Base-by-base conservation (phyloP, 129 eudicot species). In the Centrapalus pauciflorus region DNA sequence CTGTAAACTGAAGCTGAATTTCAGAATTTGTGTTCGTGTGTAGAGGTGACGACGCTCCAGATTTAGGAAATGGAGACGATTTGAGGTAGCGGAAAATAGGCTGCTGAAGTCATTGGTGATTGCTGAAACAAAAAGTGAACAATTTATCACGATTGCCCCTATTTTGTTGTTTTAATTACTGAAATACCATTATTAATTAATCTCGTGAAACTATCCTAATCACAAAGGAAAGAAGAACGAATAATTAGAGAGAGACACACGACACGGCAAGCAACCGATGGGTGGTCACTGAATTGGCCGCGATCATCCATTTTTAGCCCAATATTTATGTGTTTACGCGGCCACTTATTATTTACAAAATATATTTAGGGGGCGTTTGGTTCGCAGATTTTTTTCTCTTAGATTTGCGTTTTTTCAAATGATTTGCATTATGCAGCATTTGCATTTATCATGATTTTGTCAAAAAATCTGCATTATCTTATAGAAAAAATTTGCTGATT, bases 1-100 rank as follows among this genome's bases (percentile, higher is more conserved):
- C 4, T n/a, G 19, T 25, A 26, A 38, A 40, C 19, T 28, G 49
- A 38, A 55, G 50, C 35, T 55, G 74, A 55, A 14, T 43, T 16
- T 28, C 35, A 35, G 74, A 55, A 14, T 43, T 16, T 28, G 62
- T 27, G 38, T 33, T 43, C 0, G 56, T 55, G 5, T 40, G 10
- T 11, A 23, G 55, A 14, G 30, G 70, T 5, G 20, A n/a, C 0
- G 14, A 20, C 50, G 50, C 50, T 43, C 25, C 28, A 61, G n/a
- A 67, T 4, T 48, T 52, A 34, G 63, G 73, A 73, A 64, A 73
- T 17, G 38, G 9, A 38, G 52, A 64, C 28, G 49, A 28, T 46
- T 38, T 1, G 58, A 27, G 17, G 58, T 12, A 25, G 69, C 33
- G 34, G 38, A 12, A 37, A n/a, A 63, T 41, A 55, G 55, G 65